Evolutionary conservation across 768 basidiomycete genomes (phyloP).

Genomic region (Mycena alexandri): DNA sequence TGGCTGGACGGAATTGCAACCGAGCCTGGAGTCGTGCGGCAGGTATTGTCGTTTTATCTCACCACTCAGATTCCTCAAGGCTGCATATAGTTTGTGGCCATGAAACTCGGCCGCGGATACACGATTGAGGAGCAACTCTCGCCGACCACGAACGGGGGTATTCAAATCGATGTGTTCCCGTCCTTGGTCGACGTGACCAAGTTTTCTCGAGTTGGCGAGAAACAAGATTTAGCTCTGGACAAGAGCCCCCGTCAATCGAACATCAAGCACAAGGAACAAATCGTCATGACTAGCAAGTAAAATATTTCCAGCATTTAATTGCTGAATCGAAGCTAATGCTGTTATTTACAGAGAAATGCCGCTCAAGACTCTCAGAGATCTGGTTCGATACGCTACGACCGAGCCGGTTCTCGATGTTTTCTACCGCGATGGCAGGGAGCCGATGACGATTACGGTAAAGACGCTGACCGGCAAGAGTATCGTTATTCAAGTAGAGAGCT

Average conservation of each 20-base stretch:
- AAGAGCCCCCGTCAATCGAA: constrained; percentile 4
- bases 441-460: not conserved
- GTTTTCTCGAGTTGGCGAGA: not conserved
- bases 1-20: constrained; percentile 18
- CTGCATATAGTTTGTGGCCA: constrained; percentile 1
- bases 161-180: constrained; percentile 13
- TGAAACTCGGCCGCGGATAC: constrained; percentile 10
- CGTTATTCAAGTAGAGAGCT: not conserved
- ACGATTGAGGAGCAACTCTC: constrained; percentile 17
- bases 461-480: not conserved
- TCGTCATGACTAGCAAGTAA: constrained; percentile 9
- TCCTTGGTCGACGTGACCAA: not conserved
- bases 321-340: not conserved
- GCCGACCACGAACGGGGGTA: not conserved
- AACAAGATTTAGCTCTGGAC: not conserved
- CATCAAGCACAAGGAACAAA: not conserved
- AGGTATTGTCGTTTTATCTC: not conserved
- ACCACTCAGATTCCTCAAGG: not conserved
- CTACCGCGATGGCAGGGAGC: not conserved
- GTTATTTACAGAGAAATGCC: not conserved
- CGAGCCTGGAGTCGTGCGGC: constrained; percentile 9
- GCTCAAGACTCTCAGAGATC: not conserved
- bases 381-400: not conserved
- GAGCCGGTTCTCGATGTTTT: not conserved
- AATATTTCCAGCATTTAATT: not conserved